These are phyloP conservation scores for Volvox carteri DNA, from an alignment of 163 green algal species.

Conservation along the genomic window DNA sequence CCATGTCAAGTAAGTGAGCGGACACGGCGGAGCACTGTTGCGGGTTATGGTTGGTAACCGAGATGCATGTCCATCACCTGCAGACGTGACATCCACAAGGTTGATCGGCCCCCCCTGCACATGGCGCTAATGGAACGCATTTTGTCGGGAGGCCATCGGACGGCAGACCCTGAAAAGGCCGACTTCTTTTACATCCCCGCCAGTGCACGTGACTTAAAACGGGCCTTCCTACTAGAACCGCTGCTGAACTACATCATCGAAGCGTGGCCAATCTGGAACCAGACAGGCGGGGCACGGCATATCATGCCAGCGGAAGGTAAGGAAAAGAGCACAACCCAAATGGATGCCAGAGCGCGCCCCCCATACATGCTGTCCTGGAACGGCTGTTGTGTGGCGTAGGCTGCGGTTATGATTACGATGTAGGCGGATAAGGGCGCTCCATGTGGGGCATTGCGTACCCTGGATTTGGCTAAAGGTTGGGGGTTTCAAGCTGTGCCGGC, in stretches of 20 bases:
- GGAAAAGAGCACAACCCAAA: too few species aligned
- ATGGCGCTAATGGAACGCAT: conserved; percentile 64
- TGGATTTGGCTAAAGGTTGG: too few species aligned
- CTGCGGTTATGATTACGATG: too few species aligned
- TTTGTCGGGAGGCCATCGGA: conserved; percentile 58
- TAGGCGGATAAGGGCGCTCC: too few species aligned
- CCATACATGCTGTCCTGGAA: too few species aligned
- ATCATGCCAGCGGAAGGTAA: conserved; percentile 64
- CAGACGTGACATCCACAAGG: conserved; percentile 61
- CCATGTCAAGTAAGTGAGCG: conserved; percentile 63
- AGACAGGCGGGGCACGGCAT: conserved; percentile 48
- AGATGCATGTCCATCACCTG: background rate
- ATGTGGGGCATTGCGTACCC: too few species aligned
- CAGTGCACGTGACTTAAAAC: conserved; percentile 61
- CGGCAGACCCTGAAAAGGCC: conserved; percentile 36
- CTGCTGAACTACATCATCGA: conserved; percentile 57
- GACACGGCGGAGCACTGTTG: background rate
- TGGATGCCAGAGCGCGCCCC: too few species aligned
- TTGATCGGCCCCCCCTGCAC: conserved; percentile 60
- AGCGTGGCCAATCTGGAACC: conserved; percentile 67
- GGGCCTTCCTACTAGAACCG: conserved; percentile 60
- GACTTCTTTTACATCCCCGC: conserved; percentile 58
- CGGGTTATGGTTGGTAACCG: background rate
- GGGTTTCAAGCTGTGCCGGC: too few species aligned
- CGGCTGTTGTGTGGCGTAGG: too few species aligned